Evolutionary conservation across 768 basidiomycete species (phyloP).

Genomic region (Lactarius hengduanensis): DNA sequence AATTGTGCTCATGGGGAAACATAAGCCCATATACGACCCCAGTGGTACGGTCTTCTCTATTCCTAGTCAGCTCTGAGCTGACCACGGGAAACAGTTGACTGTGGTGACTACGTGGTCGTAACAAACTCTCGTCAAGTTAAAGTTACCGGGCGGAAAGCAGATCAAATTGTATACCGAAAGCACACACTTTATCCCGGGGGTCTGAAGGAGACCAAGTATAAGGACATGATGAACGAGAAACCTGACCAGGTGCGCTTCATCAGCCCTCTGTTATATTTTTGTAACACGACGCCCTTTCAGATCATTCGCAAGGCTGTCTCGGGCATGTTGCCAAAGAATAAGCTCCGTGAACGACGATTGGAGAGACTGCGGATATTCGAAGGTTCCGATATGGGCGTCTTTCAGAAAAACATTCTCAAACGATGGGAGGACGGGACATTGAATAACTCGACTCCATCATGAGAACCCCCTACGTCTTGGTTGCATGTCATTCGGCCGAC

Average conservation of each 20-base stretch:
- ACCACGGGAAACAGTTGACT: conserved; percentile 63
- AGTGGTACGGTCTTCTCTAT: conserved; percentile 53
- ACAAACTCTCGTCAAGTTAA: conserved; percentile 82
- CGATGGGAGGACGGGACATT: conserved; percentile 84
- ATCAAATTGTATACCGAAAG: conserved; percentile 84
- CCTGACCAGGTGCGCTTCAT: conserved; percentile 72
- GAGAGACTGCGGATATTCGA: conserved; percentile 89
- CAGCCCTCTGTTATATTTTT: conserved; percentile 1
- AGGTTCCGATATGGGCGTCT: conserved; percentile 71
- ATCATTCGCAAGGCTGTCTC: conserved; percentile 95
- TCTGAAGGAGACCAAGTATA: conserved; percentile 86
- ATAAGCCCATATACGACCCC: conserved; percentile 96
- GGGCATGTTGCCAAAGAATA: conserved; percentile 99
- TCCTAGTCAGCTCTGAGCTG: background rate
- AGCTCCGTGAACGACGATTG: conserved; percentile 82
- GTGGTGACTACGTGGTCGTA: conserved; percentile 96
- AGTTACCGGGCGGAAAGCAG: conserved; percentile 86
- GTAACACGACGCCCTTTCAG: conserved; percentile 42
- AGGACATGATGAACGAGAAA: conserved; percentile 76
- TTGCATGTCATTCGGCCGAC: background rate
- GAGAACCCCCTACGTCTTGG: background rate
- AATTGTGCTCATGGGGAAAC: conserved; percentile 96
- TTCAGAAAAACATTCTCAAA: conserved; percentile 72
- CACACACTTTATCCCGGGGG: conserved; percentile 94
- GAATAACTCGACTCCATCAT: conserved; percentile 26